A percentile compares a stretch with the other conserved stretches of the same genome.
phyloP scores from a whole-genome alignment of 2,329 filamentous ascomycete species.

The Verticillium nonalfalfae region DNA sequence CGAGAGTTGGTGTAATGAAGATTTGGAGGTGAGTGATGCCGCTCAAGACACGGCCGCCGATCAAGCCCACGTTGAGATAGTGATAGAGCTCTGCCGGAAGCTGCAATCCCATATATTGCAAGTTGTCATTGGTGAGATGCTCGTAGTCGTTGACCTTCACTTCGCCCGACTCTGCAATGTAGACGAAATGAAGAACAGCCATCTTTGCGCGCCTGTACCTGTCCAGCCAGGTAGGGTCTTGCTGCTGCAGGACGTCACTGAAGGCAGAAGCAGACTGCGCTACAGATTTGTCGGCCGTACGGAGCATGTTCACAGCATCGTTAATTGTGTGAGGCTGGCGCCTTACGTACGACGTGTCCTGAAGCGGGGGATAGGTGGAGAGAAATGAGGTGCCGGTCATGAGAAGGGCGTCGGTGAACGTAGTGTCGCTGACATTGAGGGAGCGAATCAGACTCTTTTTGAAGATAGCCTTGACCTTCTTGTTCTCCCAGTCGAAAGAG shows the following conservation, averaged over 20 bases:
- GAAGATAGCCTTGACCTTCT: slow-evolving; percentile 54
- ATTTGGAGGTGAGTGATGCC: slow-evolving; percentile 78
- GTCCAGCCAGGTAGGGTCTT: slow-evolving; percentile 71
- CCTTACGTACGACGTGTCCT: slow-evolving; percentile 48
- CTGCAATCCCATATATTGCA: slow-evolving; percentile 85
- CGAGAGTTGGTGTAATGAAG: slow-evolving; percentile 74
- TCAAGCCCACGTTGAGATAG: slow-evolving; percentile 78
- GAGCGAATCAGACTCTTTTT: slow-evolving; percentile 66
- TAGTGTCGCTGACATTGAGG: slow-evolving; percentile 58
- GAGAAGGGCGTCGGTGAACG: slow-evolving; percentile 78
- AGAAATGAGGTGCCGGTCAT: slow-evolving; percentile 80
- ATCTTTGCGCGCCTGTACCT: slow-evolving; percentile 82
- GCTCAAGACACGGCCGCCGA: slow-evolving; percentile 72
- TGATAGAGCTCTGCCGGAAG: slow-evolving; percentile 86
- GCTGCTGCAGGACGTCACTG: slow-evolving; percentile 68
- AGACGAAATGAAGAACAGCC: slow-evolving; percentile 81
- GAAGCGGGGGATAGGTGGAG: slow-evolving; percentile 70
- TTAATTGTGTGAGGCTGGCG: slow-evolving; percentile 56
- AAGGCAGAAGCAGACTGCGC: slow-evolving; percentile 69
- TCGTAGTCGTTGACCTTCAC: slow-evolving; percentile 69
- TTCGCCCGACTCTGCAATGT: slow-evolving; percentile 71
- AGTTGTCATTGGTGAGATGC: slow-evolving; percentile 72
- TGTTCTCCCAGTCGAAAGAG: slow-evolving; percentile 61
- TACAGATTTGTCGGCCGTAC: slow-evolving; percentile 63
- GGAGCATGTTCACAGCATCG: slow-evolving; percentile 74